A percentile compares a stretch with the other conserved stretches of the same genome.
phyloP scores from a whole-genome alignment of 495 filamentous ascomycete species.

The Penicillium ochrochloron region DNA sequence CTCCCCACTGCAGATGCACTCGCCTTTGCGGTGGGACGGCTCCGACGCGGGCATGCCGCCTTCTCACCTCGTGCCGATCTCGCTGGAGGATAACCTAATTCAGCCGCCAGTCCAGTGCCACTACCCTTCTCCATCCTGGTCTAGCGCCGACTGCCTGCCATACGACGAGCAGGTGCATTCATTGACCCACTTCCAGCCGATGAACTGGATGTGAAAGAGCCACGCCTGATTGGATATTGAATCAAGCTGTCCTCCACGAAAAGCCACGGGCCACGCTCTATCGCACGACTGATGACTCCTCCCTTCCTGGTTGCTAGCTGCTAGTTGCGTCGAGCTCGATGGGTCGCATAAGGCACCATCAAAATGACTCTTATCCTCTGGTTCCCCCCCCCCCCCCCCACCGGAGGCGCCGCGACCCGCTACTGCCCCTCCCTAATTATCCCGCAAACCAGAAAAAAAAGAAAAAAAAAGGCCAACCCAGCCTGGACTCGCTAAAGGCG shows the following conservation, averaged over 20 bases:
- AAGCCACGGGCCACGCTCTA: constrained; percentile 1
- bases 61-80: constrained; percentile 41
- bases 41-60: constrained; percentile 33
- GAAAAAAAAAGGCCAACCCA: neutral
- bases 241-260: neutral
- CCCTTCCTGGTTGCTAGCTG: constrained; percentile 2
- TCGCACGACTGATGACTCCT: constrained; percentile 16
- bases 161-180: constrained; percentile 46
- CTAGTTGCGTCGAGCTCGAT: constrained; percentile 4
- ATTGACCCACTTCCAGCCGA: constrained; percentile 35
- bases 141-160: constrained; percentile 39
- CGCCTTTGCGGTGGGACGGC: constrained; percentile 43
- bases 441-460: constrained; percentile 10
- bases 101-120: constrained; percentile 47
- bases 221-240: neutral
- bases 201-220: constrained; percentile 36
- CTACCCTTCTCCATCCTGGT: constrained; percentile 50
- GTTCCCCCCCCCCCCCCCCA: neutral
- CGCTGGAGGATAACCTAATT: constrained; percentile 42
- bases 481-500: constrained; percentile 1
- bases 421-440: constrained; percentile 6
- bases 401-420: constrained; percentile 8
- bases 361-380: constrained; percentile 5
- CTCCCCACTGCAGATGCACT: constrained; percentile 44
- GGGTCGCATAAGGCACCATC: constrained; percentile 4